phyloP scores from a whole-genome alignment of 257 asterid genomes.

The Primulina eburnea region DNA sequence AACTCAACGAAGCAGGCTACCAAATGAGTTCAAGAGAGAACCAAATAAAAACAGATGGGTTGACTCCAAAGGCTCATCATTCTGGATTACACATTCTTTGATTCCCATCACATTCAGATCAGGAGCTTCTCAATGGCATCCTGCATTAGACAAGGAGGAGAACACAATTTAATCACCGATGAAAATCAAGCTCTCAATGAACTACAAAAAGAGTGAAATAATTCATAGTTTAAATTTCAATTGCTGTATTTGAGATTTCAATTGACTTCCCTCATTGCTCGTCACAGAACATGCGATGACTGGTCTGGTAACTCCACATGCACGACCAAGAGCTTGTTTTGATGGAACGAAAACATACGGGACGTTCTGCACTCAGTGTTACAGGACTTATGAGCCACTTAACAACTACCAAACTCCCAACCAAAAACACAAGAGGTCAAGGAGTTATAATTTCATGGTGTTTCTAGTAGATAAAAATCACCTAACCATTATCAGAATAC shows the following conservation, averaged over 20 bases:
- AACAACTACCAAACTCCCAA: neutral
- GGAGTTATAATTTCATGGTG: no score
- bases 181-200: neutral
- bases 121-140: slow-evolving; percentile 47
- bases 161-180: no score
- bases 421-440: neutral
- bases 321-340: slow-evolving; percentile 72
- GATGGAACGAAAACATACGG: slow-evolving; percentile 48
- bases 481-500: no score
- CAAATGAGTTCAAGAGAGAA: no score
- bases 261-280: slow-evolving; percentile 80
- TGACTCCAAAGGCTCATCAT: slow-evolving; percentile 28
- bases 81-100: no score
- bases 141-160: slow-evolving; percentile 23
- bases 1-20: no score
- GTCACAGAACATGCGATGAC: slow-evolving; percentile 90
- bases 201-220: neutral
- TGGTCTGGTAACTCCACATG: slow-evolving; percentile 72
- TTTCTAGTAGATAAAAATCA: no score
- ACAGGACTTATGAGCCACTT: neutral
- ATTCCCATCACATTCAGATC: slow-evolving; percentile 33
- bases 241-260: slow-evolving; percentile 83
- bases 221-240: slow-evolving; percentile 45
- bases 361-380: slow-evolving; percentile 32
- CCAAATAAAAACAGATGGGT: no score